Evolutionary conservation across 140 eudicot species (phyloP), one percentile per base, ranked within the genome.

Genomic region (Ambrosia hybrid): DNA sequence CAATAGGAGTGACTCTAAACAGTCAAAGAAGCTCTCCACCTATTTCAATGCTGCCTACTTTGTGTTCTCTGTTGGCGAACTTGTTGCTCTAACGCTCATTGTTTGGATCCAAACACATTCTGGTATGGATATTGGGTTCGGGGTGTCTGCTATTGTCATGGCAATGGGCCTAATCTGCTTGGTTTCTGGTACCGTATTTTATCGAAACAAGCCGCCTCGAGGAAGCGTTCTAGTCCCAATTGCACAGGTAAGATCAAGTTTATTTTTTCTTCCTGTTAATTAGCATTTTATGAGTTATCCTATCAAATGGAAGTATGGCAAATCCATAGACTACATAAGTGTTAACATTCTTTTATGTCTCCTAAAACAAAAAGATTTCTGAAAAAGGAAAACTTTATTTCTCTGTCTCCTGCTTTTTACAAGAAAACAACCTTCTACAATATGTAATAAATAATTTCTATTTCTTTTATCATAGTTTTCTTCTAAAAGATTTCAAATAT

Each of bases 51-150:
- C 89, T 49, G 99, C 99, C 46, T 95, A 95, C 76, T 91, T 95
- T 64, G 96, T 97, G 36, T 95, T 95, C 80, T 95, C 97, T 3
- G 17, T 86, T 60, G 99, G 99, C 0, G 95, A 95, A 76, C 96
- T 95, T 15, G 36, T 91, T 43, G 99, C 99, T 71, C 84, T 95
- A 16, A 95, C 96, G 0, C 70, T 95, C 9, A 66, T 95, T n/a
- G 96, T 95, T 55, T 95, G 92, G 91, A 88, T 91, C 76, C 99
- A 95, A 62, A 91, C 99, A 13, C 97, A 88, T 57, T 88, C 97
- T 0, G 99, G 99, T 0, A 95, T 95, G 99, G 99, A 95, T 68
- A 80, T 95, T 36, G 99, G 99, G 11, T 95, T 95, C n/a, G 99
- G 97, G 2, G 91, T 95, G 39, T 95, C 99, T 1, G 99, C 97